Percentiles rank a stretch among this genome's conserved stretches.
Conservation (phyloP, 139 green algal genomes). For the Axilococcus clingmanii region DNA sequence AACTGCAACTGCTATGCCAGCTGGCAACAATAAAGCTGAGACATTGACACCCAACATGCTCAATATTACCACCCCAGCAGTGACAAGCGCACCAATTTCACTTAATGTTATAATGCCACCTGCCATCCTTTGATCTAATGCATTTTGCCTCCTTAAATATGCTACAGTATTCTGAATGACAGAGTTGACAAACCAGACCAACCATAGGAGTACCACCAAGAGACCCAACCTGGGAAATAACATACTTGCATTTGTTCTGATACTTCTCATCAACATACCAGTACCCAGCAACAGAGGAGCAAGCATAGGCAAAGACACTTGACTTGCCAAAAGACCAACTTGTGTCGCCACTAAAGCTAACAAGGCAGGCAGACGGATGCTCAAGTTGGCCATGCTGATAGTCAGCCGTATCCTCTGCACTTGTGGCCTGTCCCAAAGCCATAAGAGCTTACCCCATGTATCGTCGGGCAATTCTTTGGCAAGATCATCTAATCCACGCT, state of each 20-base stretch:
- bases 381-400: constrained; percentile 54
- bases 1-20: constrained; percentile 46
- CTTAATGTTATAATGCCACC: constrained; percentile 41
- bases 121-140: constrained; percentile 44
- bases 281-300: constrained; percentile 67
- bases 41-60: constrained; percentile 56
- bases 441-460: constrained; percentile 46
- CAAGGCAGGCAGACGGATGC: constrained; percentile 45
- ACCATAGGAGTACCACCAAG: constrained; percentile 59
- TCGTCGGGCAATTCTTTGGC: constrained; percentile 26
- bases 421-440: constrained; percentile 50
- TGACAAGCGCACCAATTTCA: constrained; percentile 41
- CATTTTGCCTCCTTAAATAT: constrained; percentile 51
- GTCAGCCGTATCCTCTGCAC: constrained; percentile 55
- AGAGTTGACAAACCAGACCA: constrained; percentile 66
- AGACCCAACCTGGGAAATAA: constrained; percentile 61
- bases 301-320: constrained; percentile 70
- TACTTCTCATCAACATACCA: constrained; percentile 64
- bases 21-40: constrained; percentile 54
- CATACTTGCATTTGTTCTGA: constrained; percentile 58
- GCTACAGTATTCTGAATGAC: constrained; percentile 51
- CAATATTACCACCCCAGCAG: constrained; percentile 47
- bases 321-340: constrained; percentile 35
- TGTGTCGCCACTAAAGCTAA: constrained; percentile 45
- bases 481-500: constrained; percentile 1